Conservation (phyloP, 331 rosid genomes). For the Quercus lobata region DNA sequence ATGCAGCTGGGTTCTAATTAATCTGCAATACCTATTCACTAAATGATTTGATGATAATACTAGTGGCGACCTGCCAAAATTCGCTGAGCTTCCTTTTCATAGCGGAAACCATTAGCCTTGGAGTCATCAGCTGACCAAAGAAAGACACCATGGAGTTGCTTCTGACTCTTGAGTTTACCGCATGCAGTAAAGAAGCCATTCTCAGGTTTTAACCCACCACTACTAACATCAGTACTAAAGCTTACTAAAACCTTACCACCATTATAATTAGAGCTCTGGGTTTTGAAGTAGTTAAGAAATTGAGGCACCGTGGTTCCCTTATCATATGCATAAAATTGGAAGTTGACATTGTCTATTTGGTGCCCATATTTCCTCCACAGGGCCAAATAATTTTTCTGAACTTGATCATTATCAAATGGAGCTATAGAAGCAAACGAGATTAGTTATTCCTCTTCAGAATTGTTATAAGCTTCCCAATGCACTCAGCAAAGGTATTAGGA, state of each 20-base stretch:
- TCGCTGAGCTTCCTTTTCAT: constrained; percentile 57
- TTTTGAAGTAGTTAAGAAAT: constrained; percentile 48
- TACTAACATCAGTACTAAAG: constrained; percentile 53
- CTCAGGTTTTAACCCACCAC: constrained; percentile 50
- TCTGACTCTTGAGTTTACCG: constrained; percentile 29
- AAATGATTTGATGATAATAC: constrained; percentile 19
- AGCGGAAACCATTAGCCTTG: constrained; percentile 40
- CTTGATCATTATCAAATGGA: constrained; percentile 58
- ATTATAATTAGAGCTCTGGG: constrained; percentile 49
- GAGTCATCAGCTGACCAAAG: constrained; percentile 82
- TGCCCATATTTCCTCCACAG: constrained; percentile 61
- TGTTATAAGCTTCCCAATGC: constrained; percentile 45
- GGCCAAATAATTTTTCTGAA: constrained; percentile 61
- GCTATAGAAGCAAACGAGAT: constrained; percentile 69
- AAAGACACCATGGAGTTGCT: constrained; percentile 57
- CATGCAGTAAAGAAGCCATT: constrained; percentile 64
- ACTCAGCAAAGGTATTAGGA: constrained; percentile 55
- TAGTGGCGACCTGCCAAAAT: constrained; percentile 38
- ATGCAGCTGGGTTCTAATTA: background rate
- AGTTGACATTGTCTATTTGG: constrained; percentile 63
- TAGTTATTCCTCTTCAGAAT: constrained; percentile 42
- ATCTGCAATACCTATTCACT: constrained; percentile 22
- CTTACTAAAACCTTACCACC: constrained; percentile 68
- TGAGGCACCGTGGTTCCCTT: constrained; percentile 53
- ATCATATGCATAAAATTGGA: constrained; percentile 76